These are phyloP conservation scores for Lepiota brunneoincarnata DNA, from an alignment of 768 basidiomycete species.

Conservation along the genomic window DNA sequence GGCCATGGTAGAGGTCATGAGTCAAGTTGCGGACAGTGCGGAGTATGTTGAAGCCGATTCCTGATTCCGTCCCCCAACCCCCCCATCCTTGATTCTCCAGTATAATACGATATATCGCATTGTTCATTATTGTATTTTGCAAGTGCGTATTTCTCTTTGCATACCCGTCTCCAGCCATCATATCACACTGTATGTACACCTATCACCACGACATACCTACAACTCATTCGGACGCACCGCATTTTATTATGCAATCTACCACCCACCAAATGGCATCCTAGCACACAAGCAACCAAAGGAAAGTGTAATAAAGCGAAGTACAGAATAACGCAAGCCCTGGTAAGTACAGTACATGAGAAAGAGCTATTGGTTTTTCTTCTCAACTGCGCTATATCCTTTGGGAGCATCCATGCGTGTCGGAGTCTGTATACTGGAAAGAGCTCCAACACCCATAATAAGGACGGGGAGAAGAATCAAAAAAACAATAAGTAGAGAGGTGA, in stretches of 20 bases:
- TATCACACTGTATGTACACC: too few relatives aligned
- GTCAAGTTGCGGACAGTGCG: conserved; percentile 15
- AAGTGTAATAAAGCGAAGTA: too few relatives aligned
- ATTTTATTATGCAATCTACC: too few relatives aligned
- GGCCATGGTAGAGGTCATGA: conserved; percentile 66
- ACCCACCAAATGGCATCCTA: too few relatives aligned
- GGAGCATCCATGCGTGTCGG: conserved; percentile 61
- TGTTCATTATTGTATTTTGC: not conserved
- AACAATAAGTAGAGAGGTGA: conserved; percentile 58
- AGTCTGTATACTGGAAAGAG: conserved; percentile 73
- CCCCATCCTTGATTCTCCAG: conserved; percentile 3
- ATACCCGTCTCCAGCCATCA: too few relatives aligned
- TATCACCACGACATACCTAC: too few relatives aligned
- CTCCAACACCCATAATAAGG: conserved; percentile 57
- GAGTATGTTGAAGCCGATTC: conserved; percentile 31
- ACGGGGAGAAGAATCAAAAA: conserved; percentile 71
- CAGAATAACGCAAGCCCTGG: too few relatives aligned
- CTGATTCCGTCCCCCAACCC: conserved; percentile 12
- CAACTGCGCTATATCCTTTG: conserved; percentile 63
- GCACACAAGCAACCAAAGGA: too few relatives aligned
- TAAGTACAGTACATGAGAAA: not conserved
- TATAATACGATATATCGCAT: not conserved
- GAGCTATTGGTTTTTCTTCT: conserved; percentile 72
- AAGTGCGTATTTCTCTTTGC: not conserved
- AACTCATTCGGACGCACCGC: too few relatives aligned